Base-by-base conservation (phyloP, 768 basidiomycete genomes). In the Amanita rubescens region DNA sequence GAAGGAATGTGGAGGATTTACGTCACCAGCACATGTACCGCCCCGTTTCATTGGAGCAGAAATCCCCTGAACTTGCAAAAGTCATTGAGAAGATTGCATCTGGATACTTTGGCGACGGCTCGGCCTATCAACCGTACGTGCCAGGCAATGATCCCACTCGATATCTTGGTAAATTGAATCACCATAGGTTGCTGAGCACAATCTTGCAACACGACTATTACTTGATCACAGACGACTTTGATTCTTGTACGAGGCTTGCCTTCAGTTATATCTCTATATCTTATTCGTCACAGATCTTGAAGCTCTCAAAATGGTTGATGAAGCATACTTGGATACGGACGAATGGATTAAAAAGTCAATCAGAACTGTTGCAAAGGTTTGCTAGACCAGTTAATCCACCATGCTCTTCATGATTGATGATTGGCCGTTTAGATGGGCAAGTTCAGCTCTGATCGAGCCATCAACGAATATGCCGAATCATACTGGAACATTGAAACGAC, bases 261-360 rank as follows among this genome's bases (percentile, higher is more conserved):
- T 48, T 19, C 0, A 8, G 27, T 39, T 17, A 7, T n/a, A 15
- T 45, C 43, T 25, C 17, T 8, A 25, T 51, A 58, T 45, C 15
- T 59, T 14, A 33, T 17, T 10, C 22, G 27, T 19, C n/a, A 42
- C 60, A 87, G 87, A 95, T 67, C 80, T 96, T 58, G 78, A 82
- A 56, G 93, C 94, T 6, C 75, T 93, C 54, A 71, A 69, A 38
- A 85, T 95, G 80, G 90, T 96, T 35, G 94, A 99, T 63, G 81
- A 89, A 59, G 89, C 88, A 0, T 98, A 92, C 69, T 72, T 75
- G 41, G 87, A 98, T 64, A 82, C 78, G 54, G 79, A 82, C 0
- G 85, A 88, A 58, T 98, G 96, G 96, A 80, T 84, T 67, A 90
- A 91, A 73, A 96, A 94, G 74, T 87, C 84, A 15, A 92, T 94